Conservation (phyloP, 257 asterid species). For the Pogostemon cablin region DNA sequence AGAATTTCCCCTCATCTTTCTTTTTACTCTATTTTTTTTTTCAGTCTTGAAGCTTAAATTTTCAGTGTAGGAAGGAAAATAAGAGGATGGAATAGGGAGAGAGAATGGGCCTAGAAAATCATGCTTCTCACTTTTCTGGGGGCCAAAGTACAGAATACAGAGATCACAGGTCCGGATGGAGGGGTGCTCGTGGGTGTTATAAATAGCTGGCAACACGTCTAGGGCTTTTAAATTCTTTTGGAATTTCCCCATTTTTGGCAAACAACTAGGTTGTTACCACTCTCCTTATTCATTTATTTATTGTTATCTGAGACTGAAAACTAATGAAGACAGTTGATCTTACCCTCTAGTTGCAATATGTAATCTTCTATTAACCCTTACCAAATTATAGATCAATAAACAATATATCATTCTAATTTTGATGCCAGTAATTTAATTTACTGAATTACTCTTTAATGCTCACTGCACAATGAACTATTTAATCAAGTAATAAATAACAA, state of each 20-base stretch:
- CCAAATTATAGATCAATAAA: slow-evolving; percentile 24
- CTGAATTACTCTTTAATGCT: neutral
- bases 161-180: slow-evolving; percentile 58
- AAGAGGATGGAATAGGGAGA: slow-evolving; percentile 41
- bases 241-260: slow-evolving; percentile 61
- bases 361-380: slow-evolving; percentile 25
- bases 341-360: slow-evolving; percentile 26
- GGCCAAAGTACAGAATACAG: slow-evolving; percentile 70
- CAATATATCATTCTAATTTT: neutral
- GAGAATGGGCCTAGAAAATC: slow-evolving; percentile 38
- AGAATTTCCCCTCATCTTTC: slow-evolving; percentile 77
- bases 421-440: slow-evolving; percentile 2
- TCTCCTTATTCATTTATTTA: neutral
- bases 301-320: slow-evolving; percentile 14
- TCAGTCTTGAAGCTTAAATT: slow-evolving; percentile 21
- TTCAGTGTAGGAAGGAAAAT: slow-evolving; percentile 25
- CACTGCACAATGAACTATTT: neutral
- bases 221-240: slow-evolving; percentile 51
- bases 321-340: slow-evolving; percentile 26
- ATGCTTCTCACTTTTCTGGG: slow-evolving; percentile 48
- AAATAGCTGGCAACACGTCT: slow-evolving; percentile 67
- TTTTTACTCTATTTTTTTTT: neutral
- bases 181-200: slow-evolving; percentile 66
- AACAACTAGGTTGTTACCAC: slow-evolving; percentile 42
- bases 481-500: neutral